Percentiles rank a stretch among this genome's conserved stretches.
These are phyloP conservation scores for Alliaria petiolata DNA, from an alignment of 345 rosid genomes.

Conservation along the genomic window DNA sequence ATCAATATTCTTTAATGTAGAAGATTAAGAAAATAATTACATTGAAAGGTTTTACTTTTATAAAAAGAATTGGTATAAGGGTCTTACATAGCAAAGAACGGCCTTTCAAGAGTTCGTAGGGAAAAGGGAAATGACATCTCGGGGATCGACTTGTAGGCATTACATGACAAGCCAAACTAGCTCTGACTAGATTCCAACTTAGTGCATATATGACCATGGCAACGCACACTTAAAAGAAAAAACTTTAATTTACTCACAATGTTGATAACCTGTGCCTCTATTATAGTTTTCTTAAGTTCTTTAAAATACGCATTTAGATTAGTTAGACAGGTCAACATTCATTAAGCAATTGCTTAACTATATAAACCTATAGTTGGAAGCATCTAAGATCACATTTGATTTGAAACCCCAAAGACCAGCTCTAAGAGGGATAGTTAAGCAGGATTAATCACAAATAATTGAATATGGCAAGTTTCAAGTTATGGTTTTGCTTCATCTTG, in stretches of 20 bases:
- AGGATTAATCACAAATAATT: background rate
- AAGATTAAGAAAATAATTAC: background rate
- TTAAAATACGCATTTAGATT: background rate
- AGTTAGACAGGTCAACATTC: conserved; percentile 27
- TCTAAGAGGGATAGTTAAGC: background rate
- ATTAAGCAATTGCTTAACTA: conserved; percentile 25
- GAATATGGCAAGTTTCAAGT: conserved; percentile 30
- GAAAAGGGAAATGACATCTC: conserved; percentile 16
- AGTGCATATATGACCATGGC: conserved; percentile 21
- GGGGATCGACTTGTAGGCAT: conserved; percentile 10
- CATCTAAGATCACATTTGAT: conserved; percentile 20
- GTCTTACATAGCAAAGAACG: conserved; percentile 7
- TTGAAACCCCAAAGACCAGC: background rate
- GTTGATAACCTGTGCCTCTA: background rate
- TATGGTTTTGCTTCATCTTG: conserved; percentile 26
- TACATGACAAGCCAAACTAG: conserved; percentile 17
- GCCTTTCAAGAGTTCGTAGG: conserved; percentile 26
- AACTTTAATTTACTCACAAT: background rate
- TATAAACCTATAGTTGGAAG: conserved; percentile 23
- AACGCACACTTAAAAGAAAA: background rate
- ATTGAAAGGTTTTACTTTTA: background rate
- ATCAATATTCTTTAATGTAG: background rate
- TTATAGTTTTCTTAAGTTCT: background rate
- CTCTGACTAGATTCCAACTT: conserved; percentile 33
- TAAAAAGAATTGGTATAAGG: background rate